A percentile compares a stretch with the other conserved stretches of the same genome.
These are phyloP conservation scores for Pochonia chlamydosporia DNA, from an alignment of 2,329 filamentous ascomycete species.

Conservation along the genomic window DNA sequence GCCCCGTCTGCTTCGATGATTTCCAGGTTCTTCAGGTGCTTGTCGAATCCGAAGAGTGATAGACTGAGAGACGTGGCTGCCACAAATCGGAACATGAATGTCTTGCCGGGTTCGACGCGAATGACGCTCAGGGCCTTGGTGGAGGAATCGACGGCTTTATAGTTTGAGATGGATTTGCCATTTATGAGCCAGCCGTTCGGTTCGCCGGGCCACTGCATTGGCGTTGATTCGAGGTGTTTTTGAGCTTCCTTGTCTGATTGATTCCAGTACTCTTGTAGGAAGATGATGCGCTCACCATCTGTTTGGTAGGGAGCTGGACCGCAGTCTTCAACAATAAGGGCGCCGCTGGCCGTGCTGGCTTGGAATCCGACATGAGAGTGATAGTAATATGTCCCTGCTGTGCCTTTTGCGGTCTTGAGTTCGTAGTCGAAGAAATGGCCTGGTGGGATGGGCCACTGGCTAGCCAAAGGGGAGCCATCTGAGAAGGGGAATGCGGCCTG, in stretches of 20 bases:
- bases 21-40: neutral
- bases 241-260: constrained; percentile 1
- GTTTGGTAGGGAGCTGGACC: neutral
- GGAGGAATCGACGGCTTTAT: neutral
- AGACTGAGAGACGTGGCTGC: neutral
- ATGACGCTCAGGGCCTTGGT: neutral
- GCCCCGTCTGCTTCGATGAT: constrained; percentile 4
- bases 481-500: constrained; percentile 54
- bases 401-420: constrained; percentile 42
- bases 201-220: constrained; percentile 6
- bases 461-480: constrained; percentile 54
- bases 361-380: constrained; percentile 63
- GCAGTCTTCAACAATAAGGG: constrained; percentile 3
- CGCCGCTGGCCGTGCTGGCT: constrained; percentile 17
- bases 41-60: neutral
- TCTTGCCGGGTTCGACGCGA: constrained; percentile 1
- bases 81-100: neutral
- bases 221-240: neutral
- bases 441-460: constrained; percentile 61
- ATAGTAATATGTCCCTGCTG: constrained; percentile 62
- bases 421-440: constrained; percentile 63
- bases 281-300: constrained; percentile 3
- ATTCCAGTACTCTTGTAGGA: constrained; percentile 5
- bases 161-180: constrained; percentile 3
- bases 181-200: constrained; percentile 5